Evolutionary conservation across 1,284 basidiomycete species (phyloP).

Genomic region (Athelia psychrophila): DNA sequence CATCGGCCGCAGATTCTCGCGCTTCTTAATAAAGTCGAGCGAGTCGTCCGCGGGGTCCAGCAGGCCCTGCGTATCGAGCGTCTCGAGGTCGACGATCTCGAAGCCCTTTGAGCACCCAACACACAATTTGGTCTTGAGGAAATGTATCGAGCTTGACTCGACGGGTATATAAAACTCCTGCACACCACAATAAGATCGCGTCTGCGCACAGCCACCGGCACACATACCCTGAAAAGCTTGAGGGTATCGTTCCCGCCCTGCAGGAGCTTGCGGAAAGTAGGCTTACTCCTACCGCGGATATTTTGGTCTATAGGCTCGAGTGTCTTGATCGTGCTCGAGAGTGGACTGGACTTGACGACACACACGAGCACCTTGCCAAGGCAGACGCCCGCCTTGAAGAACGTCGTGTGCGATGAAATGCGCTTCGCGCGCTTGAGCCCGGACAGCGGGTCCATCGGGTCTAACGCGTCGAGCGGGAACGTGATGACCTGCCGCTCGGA

Average conservation of each 20-base stretch:
- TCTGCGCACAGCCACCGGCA: neutral
- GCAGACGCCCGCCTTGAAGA: slow-evolving; percentile 97
- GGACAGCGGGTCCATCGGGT: slow-evolving; percentile 86
- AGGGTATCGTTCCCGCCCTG: slow-evolving; percentile 96
- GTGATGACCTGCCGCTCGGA: slow-evolving; percentile 93
- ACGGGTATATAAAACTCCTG: slow-evolving; percentile 99
- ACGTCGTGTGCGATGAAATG: slow-evolving; percentile 94
- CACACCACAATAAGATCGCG: slow-evolving; percentile 5
- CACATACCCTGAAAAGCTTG: slow-evolving; percentile 81
- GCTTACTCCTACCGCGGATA: slow-evolving; percentile 80
- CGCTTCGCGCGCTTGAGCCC: slow-evolving; percentile 93
- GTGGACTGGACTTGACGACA: slow-evolving; percentile 92
- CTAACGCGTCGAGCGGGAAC: slow-evolving; percentile 92
- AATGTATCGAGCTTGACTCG: slow-evolving; percentile 95
- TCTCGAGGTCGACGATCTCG: slow-evolving; percentile 98
- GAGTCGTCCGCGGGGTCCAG: slow-evolving; percentile 91
- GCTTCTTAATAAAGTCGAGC: slow-evolving; percentile 91
- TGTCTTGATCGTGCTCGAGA: slow-evolving; percentile 97
- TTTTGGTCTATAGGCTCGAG: slow-evolving; percentile 95
- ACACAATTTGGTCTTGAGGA: slow-evolving; percentile 96
- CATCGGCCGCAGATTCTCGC: slow-evolving; percentile 89
- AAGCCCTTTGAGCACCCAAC: slow-evolving; percentile 99
- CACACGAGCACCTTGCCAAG: slow-evolving; percentile 95
- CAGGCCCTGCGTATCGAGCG: slow-evolving; percentile 94
- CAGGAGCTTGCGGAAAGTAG: slow-evolving; percentile 91